Conservation (phyloP, 2,329 filamentous ascomycete species). For the Neofusicoccum kwambonambiense region DNA sequence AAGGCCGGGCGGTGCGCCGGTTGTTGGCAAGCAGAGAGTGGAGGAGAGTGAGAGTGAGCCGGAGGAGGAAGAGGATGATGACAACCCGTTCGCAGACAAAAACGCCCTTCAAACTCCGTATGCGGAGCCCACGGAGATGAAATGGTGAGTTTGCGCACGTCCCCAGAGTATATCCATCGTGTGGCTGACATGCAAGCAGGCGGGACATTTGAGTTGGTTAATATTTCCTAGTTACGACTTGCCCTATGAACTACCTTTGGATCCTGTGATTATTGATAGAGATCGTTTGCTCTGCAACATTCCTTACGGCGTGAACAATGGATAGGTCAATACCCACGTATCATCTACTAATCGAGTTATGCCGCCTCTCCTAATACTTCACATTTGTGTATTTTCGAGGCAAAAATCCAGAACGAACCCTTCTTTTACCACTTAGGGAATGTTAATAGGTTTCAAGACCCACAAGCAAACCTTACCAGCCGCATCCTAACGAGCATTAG, state of each 20-base stretch:
- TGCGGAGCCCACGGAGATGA: constrained; percentile 40
- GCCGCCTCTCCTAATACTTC: background rate
- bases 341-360: background rate
- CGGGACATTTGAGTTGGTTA: constrained; percentile 1
- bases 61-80: constrained; percentile 72
- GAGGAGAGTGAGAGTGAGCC: constrained; percentile 59
- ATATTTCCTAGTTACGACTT: background rate
- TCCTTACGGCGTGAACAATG: background rate
- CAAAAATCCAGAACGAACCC: too few relatives aligned
- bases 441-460: background rate
- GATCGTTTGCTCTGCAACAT: background rate
- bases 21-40: constrained; percentile 37
- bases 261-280: background rate
- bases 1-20: constrained; percentile 43
- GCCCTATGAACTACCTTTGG: background rate
- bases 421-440: background rate
- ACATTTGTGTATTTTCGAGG: background rate
- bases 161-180: too few relatives aligned
- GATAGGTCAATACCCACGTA: background rate
- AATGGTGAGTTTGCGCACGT: constrained; percentile 2
- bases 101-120: constrained; percentile 62
- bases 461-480: background rate
- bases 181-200: background rate
- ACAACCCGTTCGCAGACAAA: constrained; percentile 82
- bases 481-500: too few relatives aligned